Base-by-base conservation (phyloP, 495 filamentous ascomycete genomes). In the Xylaria nigripes region DNA sequence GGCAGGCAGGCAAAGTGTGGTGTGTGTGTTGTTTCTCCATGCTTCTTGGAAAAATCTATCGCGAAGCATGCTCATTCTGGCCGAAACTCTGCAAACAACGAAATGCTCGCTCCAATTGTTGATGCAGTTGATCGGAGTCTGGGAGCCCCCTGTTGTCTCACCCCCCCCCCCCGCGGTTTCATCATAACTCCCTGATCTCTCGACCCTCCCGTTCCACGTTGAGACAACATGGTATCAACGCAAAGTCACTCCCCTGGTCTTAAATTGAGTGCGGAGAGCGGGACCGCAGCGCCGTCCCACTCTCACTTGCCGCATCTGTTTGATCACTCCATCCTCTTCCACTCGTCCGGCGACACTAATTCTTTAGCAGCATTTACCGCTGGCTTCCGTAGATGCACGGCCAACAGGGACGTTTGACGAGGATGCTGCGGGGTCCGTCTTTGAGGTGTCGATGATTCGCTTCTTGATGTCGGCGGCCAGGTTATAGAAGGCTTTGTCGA, bases 401-500 rank as follows among this genome's bases (percentile, higher is more conserved):
- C 53, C 53, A 22, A 55, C 53, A 9, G 53, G 38, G 25, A 55
- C 46, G 16, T n/a, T 70, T 18, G 78, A 68, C 25, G 77, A 74
- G n/a, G 77, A 68, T 25, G 77, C 74, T n/a, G 77, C 69, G 55
- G 83, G 81, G 55, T 95, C 87, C 32, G 81, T 81, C 74, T 90
- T 90, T 54, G 85, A 83, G 36, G 85, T 95, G 65, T 91, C 88
- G 67, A 90, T 86, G 64, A 92, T 85, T 54, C 87, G 76, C 77
- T 96, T 96, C 82, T 98, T 98, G 75, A 99, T 99, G 69, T 96
- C 94, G 48, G 86, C 80, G 16, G 93, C 93, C 54, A 99, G 84
- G 70, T 77, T 89, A 71, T 92, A 97, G 70, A 99, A 99, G 2
- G 93, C 93, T 78, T 97, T 90, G 72, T 99, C 93, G 60, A 99